Evolutionary conservation across 495 filamentous ascomycete species (phyloP).

Genomic region (Thozetella sp.): DNA sequence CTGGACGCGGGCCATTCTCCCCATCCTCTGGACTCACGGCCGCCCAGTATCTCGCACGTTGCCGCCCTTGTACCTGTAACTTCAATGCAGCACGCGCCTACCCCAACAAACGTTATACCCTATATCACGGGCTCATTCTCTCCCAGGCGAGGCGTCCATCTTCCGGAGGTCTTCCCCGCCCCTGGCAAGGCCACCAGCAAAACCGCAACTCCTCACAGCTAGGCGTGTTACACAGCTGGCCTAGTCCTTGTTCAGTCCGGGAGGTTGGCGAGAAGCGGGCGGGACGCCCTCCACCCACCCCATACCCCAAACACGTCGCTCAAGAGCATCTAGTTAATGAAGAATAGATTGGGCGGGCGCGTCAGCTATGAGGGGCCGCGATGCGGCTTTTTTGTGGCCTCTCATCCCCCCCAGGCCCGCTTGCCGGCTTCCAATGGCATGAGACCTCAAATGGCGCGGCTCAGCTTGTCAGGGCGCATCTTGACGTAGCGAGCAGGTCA

Average conservation of each 20-base stretch:
- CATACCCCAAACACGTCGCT: background rate
- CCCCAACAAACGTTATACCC: slow-evolving; percentile 1
- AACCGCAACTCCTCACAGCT: background rate
- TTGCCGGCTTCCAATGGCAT: background rate
- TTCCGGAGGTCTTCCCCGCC: slow-evolving; percentile 1
- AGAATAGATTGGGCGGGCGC: background rate
- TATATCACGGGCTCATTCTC: slow-evolving; percentile 9
- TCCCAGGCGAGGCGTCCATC: background rate
- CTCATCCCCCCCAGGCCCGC: background rate
- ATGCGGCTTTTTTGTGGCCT: background rate
- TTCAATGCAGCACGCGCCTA: slow-evolving; percentile 2
- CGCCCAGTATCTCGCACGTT: slow-evolving; percentile 3
- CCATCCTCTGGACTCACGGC: background rate
- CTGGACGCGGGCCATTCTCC: background rate
- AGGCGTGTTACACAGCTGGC: background rate
- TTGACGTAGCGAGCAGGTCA: background rate
- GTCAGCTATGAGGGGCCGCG: background rate
- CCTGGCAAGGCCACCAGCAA: background rate
- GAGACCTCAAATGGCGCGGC: background rate
- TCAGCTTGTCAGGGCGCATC: background rate
- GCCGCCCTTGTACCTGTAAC: slow-evolving; percentile 8
- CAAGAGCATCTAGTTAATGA: background rate
- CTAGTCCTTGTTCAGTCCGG: background rate
- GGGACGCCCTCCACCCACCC: background rate
- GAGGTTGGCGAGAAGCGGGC: background rate